Conservation (phyloP, 495 filamentous ascomycete genomes). For the Aspergillus taichungensis region DNA sequence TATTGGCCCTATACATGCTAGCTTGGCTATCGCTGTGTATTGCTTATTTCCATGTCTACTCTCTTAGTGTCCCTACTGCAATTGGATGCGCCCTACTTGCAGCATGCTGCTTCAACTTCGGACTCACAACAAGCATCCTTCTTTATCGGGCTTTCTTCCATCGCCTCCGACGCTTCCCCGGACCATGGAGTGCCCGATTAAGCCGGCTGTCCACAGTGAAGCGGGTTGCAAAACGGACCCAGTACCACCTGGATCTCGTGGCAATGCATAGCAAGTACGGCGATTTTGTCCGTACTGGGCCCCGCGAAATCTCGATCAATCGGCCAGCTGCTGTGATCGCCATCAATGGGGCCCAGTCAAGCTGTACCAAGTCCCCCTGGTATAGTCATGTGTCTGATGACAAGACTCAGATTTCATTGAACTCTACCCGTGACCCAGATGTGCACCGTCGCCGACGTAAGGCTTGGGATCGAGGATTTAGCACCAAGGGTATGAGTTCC, state of each 20-base stretch:
- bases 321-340: conserved; percentile 13
- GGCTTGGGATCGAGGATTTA: conserved; percentile 28
- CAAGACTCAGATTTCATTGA: conserved; percentile 11
- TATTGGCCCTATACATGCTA: background rate
- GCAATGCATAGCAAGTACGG: conserved; percentile 22
- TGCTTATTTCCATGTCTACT: background rate
- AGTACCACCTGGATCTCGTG: conserved; percentile 26
- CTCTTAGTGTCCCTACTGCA: background rate
- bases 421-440: conserved; percentile 19
- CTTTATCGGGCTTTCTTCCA: conserved; percentile 40
- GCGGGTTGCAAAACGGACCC: conserved; percentile 22
- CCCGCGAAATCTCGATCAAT: conserved; percentile 28
- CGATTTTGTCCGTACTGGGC: conserved; percentile 24
- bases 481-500: conserved; percentile 12
- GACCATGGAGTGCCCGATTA: conserved; percentile 32
- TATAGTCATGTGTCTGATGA: conserved; percentile 24
- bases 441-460: conserved; percentile 27
- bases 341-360: conserved; percentile 16
- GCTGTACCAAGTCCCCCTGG: conserved; percentile 23
- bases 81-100: background rate
- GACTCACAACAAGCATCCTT: conserved; percentile 26
- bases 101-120: background rate
- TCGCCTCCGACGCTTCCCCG: conserved; percentile 35
- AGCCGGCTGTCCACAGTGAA: conserved; percentile 28
- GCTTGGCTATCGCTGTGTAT: background rate